Conservation (phyloP, 2,329 filamentous ascomycete species). For the Colletotrichum incanum region DNA sequence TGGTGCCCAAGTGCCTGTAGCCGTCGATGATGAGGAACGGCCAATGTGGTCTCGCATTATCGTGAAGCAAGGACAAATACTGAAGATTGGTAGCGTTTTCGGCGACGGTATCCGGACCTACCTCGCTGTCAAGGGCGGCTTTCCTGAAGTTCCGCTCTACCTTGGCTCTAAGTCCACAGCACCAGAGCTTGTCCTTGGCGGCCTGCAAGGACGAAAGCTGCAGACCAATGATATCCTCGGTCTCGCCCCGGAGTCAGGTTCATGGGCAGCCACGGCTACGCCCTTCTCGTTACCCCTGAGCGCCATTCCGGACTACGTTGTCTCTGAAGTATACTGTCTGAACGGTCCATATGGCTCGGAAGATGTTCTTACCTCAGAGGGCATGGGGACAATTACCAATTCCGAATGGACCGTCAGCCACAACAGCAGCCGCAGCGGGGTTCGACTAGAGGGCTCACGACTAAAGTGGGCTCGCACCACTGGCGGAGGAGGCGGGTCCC, state of each 20-base stretch:
- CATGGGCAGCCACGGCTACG: slow-evolving; percentile 9
- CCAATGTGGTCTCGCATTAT: slow-evolving; percentile 18
- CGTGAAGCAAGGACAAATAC: slow-evolving; percentile 5
- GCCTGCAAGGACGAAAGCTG: slow-evolving; percentile 71
- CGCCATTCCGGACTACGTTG: slow-evolving; percentile 35
- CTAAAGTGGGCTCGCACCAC: slow-evolving; percentile 72
- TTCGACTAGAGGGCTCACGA: slow-evolving; percentile 72
- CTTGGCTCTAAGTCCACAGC: slow-evolving; percentile 74
- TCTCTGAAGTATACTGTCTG: slow-evolving; percentile 47
- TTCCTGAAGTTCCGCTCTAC: slow-evolving; percentile 65
- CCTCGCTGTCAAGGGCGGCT: slow-evolving; percentile 65
- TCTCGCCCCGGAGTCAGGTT: slow-evolving; percentile 51
- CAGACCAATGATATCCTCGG: slow-evolving; percentile 68
- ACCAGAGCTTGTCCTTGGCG: slow-evolving; percentile 71
- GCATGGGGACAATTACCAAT: slow-evolving; percentile 70
- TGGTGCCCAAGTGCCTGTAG: background rate
- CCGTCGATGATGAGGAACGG: background rate
- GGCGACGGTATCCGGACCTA: slow-evolving; percentile 71
- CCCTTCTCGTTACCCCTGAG: slow-evolving; percentile 10
- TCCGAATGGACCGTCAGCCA: slow-evolving; percentile 74
- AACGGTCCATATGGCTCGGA: slow-evolving; percentile 52
- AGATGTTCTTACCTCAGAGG: slow-evolving; percentile 57
- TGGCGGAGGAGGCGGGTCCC: slow-evolving; percentile 75
- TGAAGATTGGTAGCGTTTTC: slow-evolving; percentile 60
- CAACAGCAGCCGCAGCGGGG: slow-evolving; percentile 73